A percentile compares a stretch with the other conserved stretches of the same genome.
These are phyloP conservation scores for Lachnellula suecica DNA, from an alignment of 2,329 filamentous ascomycete genomes.

Conservation along the genomic window DNA sequence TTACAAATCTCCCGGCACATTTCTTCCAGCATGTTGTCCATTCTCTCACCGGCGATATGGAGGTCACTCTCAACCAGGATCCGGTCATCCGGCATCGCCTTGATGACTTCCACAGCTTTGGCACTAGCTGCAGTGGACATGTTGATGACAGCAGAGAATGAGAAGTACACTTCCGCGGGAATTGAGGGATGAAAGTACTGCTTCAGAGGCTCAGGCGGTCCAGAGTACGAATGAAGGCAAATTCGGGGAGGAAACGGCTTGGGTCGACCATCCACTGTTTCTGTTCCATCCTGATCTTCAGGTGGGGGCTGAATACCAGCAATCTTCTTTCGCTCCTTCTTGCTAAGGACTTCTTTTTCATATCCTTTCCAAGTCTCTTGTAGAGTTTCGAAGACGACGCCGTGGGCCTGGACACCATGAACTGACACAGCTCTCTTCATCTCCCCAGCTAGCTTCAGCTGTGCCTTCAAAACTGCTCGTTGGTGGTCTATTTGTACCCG, in stretches of 20 bases:
- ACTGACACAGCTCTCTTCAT: slow-evolving; percentile 74
- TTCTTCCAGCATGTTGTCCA: slow-evolving; percentile 76
- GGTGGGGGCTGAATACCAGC: slow-evolving; percentile 35
- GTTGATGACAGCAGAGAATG: slow-evolving; percentile 85
- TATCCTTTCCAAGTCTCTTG: slow-evolving; percentile 68
- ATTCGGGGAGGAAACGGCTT: slow-evolving; percentile 81
- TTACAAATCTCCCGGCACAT: slow-evolving; percentile 75
- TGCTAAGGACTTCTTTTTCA: slow-evolving; percentile 61
- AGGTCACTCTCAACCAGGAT: slow-evolving; percentile 89
- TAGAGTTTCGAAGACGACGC: slow-evolving; percentile 63
- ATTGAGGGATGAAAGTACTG: slow-evolving; percentile 75
- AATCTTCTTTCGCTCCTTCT: slow-evolving; percentile 53
- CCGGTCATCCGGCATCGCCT: slow-evolving; percentile 71
- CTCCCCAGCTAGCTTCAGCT: slow-evolving; percentile 70
- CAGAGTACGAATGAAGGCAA: slow-evolving; percentile 93
- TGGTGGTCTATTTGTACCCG: slow-evolving; percentile 70
- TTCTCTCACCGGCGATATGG: slow-evolving; percentile 74
- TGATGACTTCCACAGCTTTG: slow-evolving; percentile 60
- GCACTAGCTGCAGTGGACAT: slow-evolving; percentile 52
- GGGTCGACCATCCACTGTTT: slow-evolving; percentile 33
- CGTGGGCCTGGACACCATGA: slow-evolving; percentile 61
- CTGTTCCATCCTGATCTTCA: slow-evolving; percentile 35
- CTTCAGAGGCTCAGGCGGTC: slow-evolving; percentile 68
- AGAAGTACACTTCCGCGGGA: slow-evolving; percentile 80
- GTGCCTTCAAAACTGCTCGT: slow-evolving; percentile 60